phyloP scores from a whole-genome alignment of 2,329 filamentous ascomycete genomes.

The Apiospora sp. region DNA sequence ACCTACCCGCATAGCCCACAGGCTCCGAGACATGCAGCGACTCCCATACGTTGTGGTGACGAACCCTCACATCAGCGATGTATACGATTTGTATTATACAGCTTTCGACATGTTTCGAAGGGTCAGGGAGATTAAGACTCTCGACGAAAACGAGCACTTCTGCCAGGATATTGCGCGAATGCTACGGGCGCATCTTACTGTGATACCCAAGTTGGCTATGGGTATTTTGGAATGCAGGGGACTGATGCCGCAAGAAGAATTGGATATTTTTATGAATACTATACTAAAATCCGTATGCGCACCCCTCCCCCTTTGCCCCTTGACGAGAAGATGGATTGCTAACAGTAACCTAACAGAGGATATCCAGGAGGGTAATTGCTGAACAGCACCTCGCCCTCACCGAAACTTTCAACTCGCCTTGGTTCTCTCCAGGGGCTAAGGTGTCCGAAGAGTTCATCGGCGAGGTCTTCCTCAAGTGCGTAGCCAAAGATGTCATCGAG shows the following conservation, averaged over 20 bases:
- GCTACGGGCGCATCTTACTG: slow-evolving; percentile 85
- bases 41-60: slow-evolving; percentile 94
- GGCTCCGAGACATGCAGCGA: slow-evolving; percentile 95
- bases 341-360: slow-evolving; percentile 66
- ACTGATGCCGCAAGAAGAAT: slow-evolving; percentile 79
- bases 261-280: slow-evolving; percentile 95
- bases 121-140: slow-evolving; percentile 80
- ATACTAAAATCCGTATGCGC: slow-evolving; percentile 79
- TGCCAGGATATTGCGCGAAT: slow-evolving; percentile 83
- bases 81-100: slow-evolving; percentile 95
- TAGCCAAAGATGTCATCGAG: slow-evolving; percentile 87
- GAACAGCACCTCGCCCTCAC: slow-evolving; percentile 96
- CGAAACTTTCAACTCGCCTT: slow-evolving; percentile 89
- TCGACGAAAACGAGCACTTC: slow-evolving; percentile 89
- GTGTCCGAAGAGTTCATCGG: slow-evolving; percentile 86
- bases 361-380: slow-evolving; percentile 94
- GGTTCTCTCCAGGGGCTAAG: slow-evolving; percentile 85
- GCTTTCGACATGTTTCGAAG: slow-evolving; percentile 94
- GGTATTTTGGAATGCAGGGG: slow-evolving; percentile 90
- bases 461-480: slow-evolving; percentile 93
- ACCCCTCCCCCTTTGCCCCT: slow-evolving; percentile 46
- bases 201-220: slow-evolving; percentile 94
- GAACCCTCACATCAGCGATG: slow-evolving; percentile 92
- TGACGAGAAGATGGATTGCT: background rate
- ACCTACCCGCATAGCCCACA: slow-evolving; percentile 87